Base-by-base conservation (phyloP, 768 basidiomycete species). In the Hygrophorus russula region DNA sequence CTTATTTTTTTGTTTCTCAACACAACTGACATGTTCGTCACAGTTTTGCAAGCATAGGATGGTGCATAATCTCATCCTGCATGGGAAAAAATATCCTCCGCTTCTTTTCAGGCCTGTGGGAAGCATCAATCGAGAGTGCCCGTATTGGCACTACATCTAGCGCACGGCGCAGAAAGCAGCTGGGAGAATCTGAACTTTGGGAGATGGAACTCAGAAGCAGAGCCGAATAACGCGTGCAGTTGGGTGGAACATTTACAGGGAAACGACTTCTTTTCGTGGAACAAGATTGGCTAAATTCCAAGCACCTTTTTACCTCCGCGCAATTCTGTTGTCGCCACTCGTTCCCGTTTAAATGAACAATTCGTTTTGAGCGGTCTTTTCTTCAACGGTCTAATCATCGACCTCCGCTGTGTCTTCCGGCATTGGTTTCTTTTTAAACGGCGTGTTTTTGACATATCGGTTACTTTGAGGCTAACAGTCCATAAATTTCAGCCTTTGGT, bases 61-160 rank as follows among this genome's bases (percentile, higher is more conserved):
- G 81, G 77, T 84, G 81, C 53, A 58, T 81, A 46, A 58, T 83
- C 39, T 80, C 79, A 28, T 82, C 80, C 5, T 81, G 81, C 61
- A 56, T 82, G 46, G 81, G 81, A 20, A 61, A 63, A 2, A 61
- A 75, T 4, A 58, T 78, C 31, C 60, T 67, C 37, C 60, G 59
- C 20, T 56, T 62, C n/a, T 48, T 76, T 17, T 61, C 64, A 27
- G 66, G 66, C 35, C 51, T 79, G 17, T 77, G 74, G 74, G 63
- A 71, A 20, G 27, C 42, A 13, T 35, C 41, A 45, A 20, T 18
- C 20, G 8, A 15, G 13, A 46, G 18, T 8, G 63, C 71, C 31
- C 61, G 59, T 40, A 52, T 51, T 29, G 46, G 50, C 29, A 44
- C 43, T 29, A 41, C 44, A 2, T 49, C 51, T n/a, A 49, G 54